A percentile compares a stretch with the other conserved stretches of the same genome.
These are phyloP conservation scores for Babesia bigemina DNA, from an alignment of 169 alveolate species.

Conservation along the genomic window DNA sequence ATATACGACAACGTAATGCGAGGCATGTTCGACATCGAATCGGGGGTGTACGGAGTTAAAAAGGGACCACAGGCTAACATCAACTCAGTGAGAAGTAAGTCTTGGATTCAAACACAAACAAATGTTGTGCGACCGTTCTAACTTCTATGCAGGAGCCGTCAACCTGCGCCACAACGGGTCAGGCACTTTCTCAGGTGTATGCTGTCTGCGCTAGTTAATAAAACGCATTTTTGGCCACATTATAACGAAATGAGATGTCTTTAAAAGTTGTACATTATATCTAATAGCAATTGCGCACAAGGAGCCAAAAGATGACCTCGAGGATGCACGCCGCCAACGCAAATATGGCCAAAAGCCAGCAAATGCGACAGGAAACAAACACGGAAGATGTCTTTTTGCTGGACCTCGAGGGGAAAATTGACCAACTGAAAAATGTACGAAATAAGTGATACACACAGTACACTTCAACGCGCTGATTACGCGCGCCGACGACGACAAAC, in stretches of 20 bases:
- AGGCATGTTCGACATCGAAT: slow-evolving; percentile 68
- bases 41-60: slow-evolving; percentile 58
- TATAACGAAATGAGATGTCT: neutral
- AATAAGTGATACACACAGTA: neutral
- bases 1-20: slow-evolving; percentile 67
- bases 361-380: slow-evolving; percentile 9
- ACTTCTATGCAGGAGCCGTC: slow-evolving; percentile 6
- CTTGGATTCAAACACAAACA: neutral
- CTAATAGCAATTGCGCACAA: neutral
- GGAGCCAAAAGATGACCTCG: neutral
- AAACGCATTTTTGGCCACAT: neutral
- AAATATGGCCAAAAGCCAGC: slow-evolving; percentile 32
- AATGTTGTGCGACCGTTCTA: neutral
- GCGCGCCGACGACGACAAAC: neutral
- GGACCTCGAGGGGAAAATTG: slow-evolving; percentile 64
- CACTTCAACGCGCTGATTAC: neutral
- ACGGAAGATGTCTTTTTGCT: slow-evolving; percentile 55
- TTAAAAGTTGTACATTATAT: slow-evolving; percentile 6
- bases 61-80: slow-evolving; percentile 30
- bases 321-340: slow-evolving; percentile 30
- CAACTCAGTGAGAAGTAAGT: slow-evolving; percentile 40
- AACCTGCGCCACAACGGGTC: slow-evolving; percentile 46
- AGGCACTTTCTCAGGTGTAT: slow-evolving; percentile 24
- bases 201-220: slow-evolving; percentile 17
- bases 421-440: slow-evolving; percentile 54